Evolutionary conservation across 2,329 filamentous ascomycete species (phyloP).

Genomic region (Fusarium sp.): DNA sequence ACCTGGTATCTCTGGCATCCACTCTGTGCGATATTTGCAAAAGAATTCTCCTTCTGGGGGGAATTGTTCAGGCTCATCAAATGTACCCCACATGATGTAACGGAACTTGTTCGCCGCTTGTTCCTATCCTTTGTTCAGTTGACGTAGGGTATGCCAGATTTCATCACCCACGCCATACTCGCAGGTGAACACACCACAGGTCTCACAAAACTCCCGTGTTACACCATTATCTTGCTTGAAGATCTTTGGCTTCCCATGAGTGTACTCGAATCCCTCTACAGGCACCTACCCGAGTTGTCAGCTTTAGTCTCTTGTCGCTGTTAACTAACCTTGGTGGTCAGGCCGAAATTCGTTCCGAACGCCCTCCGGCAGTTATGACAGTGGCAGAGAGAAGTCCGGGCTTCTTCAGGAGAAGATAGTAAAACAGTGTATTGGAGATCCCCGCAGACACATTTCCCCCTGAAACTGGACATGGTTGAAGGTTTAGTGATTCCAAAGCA

Average conservation of each 20-base stretch:
- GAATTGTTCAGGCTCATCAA: slow-evolving; percentile 60
- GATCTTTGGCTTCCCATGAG: slow-evolving; percentile 7
- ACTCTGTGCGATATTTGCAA: slow-evolving; percentile 56
- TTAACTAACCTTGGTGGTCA: slow-evolving; percentile 11
- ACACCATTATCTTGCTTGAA: slow-evolving; percentile 29
- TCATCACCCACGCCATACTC: slow-evolving; percentile 23
- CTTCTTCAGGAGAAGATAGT: slow-evolving; percentile 14
- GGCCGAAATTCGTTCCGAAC: slow-evolving; percentile 27
- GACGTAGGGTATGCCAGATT: accelerated
- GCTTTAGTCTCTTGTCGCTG: accelerated
- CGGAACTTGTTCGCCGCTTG: slow-evolving; percentile 57
- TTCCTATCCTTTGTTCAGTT: slow-evolving; percentile 38
- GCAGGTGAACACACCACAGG: slow-evolving; percentile 29
- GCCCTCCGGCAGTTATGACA: slow-evolving; percentile 20
- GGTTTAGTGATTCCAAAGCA: too few relatives aligned
- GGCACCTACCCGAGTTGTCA: not conserved
- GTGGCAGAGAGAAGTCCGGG: slow-evolving; percentile 18
- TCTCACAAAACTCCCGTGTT: slow-evolving; percentile 25
- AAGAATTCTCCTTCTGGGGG: slow-evolving; percentile 67
- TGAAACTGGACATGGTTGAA: too few relatives aligned
- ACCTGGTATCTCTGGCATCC: slow-evolving; percentile 50
- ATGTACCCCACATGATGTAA: slow-evolving; percentile 58
- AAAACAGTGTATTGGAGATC: slow-evolving; percentile 21
- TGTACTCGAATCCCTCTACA: slow-evolving; percentile 11
- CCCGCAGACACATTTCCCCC: slow-evolving; percentile 27